Percentiles rank a stretch among this genome's conserved stretches.
phyloP scores from a whole-genome alignment of 2,329 filamentous ascomycete genomes.

The Pseudocercospora fuligena region DNA sequence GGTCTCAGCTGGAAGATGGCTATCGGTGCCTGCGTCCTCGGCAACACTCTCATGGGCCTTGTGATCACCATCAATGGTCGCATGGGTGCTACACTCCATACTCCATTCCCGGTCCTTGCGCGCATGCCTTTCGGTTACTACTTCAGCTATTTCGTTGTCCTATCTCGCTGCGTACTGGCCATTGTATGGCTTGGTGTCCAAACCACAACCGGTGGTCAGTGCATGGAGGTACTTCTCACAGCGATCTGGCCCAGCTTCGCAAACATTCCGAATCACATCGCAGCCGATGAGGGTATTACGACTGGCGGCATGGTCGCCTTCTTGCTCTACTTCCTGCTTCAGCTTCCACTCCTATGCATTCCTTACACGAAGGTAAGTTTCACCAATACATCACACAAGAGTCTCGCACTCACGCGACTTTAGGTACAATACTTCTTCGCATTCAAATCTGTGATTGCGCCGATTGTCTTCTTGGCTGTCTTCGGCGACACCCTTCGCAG shows the following conservation, averaged over 20 bases:
- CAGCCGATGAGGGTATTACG: slow-evolving; percentile 56
- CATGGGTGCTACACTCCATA: slow-evolving; percentile 60
- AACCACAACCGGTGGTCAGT: slow-evolving; percentile 35
- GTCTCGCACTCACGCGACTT: neutral
- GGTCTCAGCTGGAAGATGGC: slow-evolving; percentile 62
- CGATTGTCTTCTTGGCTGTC: slow-evolving; percentile 40
- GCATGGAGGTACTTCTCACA: slow-evolving; percentile 33
- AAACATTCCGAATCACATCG: slow-evolving; percentile 57
- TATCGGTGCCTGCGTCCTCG: slow-evolving; percentile 44
- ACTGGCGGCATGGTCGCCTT: slow-evolving; percentile 61
- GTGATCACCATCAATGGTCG: slow-evolving; percentile 57
- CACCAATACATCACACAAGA: neutral
- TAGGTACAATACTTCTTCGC: slow-evolving; percentile 37
- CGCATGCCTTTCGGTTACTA: slow-evolving; percentile 62
- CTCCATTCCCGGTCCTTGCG: slow-evolving; percentile 60
- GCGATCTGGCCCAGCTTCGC: slow-evolving; percentile 64
- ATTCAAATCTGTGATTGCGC: slow-evolving; percentile 50
- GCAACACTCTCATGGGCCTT: slow-evolving; percentile 35
- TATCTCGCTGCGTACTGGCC: slow-evolving; percentile 38
- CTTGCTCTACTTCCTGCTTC: slow-evolving; percentile 60
- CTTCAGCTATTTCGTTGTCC: slow-evolving; percentile 46
- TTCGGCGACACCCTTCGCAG: slow-evolving; percentile 39
- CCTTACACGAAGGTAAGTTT: slow-evolving; percentile 47
- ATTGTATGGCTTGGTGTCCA: slow-evolving; percentile 42
- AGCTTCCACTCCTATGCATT: slow-evolving; percentile 60